Conservation (phyloP, 2,329 filamentous ascomycete species). For the Fusarium sp. region DNA sequence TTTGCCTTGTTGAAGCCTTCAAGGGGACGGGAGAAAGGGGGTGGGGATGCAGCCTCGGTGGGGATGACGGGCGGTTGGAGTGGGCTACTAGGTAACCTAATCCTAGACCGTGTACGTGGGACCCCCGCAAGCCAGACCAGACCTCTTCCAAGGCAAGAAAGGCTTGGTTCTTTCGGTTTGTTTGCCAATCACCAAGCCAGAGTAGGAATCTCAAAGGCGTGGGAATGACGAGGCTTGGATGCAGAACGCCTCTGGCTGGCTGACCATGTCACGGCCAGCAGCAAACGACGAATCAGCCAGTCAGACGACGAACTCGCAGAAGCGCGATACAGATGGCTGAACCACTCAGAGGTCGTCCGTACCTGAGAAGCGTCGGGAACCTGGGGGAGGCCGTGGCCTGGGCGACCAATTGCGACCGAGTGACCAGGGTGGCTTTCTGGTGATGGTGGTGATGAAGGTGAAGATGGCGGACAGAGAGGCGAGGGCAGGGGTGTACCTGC, state of each 20-base stretch:
- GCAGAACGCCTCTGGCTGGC: conserved; percentile 3
- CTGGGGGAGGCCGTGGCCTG: conserved; percentile 1
- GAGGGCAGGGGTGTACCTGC: conserved; percentile 31
- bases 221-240: conserved; percentile 29
- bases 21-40: conserved; percentile 5
- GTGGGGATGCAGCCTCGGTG: conserved; percentile 11
- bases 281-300: conserved; percentile 9
- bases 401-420: conserved; percentile 23
- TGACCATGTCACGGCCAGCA: conserved; percentile 1
- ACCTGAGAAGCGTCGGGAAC: conserved; percentile 20
- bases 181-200: conserved; percentile 4
- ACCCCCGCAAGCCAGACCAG: conserved; percentile 24
- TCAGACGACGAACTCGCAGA: not conserved
- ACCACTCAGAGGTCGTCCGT: conserved; percentile 28
- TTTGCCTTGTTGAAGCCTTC: not conserved
- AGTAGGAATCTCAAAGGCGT: not conserved
- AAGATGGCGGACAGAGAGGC: conserved; percentile 5
- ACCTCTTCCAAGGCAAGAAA: conserved; percentile 1
- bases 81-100: conserved; percentile 2
- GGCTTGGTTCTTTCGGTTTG: conserved; percentile 3
- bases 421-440: conserved; percentile 22
- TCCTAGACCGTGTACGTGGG: conserved; percentile 28
- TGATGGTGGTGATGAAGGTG: conserved; percentile 35
- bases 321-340: not conserved
- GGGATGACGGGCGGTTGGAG: conserved; percentile 16